These are phyloP conservation scores for Scytalidium lignicola DNA, from an alignment of 2,329 filamentous ascomycete species.

Conservation along the genomic window DNA sequence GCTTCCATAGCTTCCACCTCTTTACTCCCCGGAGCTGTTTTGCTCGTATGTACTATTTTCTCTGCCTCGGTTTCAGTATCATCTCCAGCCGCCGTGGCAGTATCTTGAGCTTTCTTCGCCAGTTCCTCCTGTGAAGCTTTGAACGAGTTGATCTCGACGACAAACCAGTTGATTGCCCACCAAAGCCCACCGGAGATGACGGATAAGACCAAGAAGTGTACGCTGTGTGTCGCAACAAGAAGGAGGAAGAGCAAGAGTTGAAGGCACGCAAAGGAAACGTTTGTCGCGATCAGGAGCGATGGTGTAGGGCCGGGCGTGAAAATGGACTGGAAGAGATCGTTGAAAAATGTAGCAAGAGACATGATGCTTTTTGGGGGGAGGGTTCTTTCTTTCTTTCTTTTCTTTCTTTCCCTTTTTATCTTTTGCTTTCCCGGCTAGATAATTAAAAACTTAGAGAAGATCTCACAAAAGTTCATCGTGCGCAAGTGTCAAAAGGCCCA, in stretches of 20 bases:
- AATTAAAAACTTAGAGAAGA: too few relatives aligned
- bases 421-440: too few relatives aligned
- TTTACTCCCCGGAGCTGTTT: conserved; percentile 18
- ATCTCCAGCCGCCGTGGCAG: conserved; percentile 18
- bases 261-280: conserved; percentile 79
- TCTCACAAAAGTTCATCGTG: too few relatives aligned
- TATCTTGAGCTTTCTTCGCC: conserved; percentile 26
- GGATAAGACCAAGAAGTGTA: conserved; percentile 84
- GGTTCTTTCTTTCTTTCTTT: neutral
- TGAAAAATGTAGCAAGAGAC: conserved; percentile 56
- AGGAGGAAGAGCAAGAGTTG: conserved; percentile 74
- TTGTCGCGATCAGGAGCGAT: conserved; percentile 82
- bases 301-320: conserved; percentile 90
- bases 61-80: conserved; percentile 42
- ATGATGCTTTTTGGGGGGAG: neutral
- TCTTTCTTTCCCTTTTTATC: too few relatives aligned
- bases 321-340: conserved; percentile 83
- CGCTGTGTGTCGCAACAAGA: conserved; percentile 74
- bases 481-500: too few relatives aligned
- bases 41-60: conserved; percentile 41
- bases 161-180: conserved; percentile 98
- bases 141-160: conserved; percentile 52
- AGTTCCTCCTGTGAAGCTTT: conserved; percentile 38
- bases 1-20: conserved; percentile 21
- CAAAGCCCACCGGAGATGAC: conserved; percentile 76